These are phyloP conservation scores for Colletotrichum truncatum DNA, from an alignment of 2,329 filamentous ascomycete genomes.

Conservation along the genomic window DNA sequence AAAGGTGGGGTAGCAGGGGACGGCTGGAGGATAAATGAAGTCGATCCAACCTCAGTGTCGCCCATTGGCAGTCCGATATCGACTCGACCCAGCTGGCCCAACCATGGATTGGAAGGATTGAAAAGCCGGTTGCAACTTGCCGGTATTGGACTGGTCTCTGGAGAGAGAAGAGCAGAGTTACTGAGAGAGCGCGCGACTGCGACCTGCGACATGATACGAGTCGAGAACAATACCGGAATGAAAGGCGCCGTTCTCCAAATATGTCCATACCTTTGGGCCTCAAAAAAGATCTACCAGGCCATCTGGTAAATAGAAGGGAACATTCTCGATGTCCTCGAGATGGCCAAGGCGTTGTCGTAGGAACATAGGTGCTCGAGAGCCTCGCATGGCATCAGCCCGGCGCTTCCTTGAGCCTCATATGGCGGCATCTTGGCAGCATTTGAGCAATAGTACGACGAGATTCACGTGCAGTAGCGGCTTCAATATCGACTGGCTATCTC, in stretches of 20 bases:
- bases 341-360: background rate
- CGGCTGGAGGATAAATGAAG: background rate
- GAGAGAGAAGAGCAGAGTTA: background rate
- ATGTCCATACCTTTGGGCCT: no score
- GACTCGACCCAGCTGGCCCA: background rate
- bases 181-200: background rate
- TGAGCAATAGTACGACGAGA: background rate
- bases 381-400: background rate
- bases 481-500: background rate
- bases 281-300: background rate
- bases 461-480: background rate
- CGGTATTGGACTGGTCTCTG: background rate
- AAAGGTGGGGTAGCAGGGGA: slow-evolving; percentile 9
- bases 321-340: background rate
- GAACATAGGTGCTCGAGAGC: background rate
- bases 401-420: background rate
- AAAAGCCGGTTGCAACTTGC: slow-evolving; percentile 10
- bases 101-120: background rate
- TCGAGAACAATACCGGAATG: background rate
- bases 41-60: slow-evolving; percentile 11
- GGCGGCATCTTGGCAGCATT: background rate
- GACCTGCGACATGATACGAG: background rate
- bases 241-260: background rate
- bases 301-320: background rate
- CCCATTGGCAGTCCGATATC: slow-evolving; percentile 1